phyloP scores from a whole-genome alignment of 306 rosid species.

The Malus sylvestris region DNA sequence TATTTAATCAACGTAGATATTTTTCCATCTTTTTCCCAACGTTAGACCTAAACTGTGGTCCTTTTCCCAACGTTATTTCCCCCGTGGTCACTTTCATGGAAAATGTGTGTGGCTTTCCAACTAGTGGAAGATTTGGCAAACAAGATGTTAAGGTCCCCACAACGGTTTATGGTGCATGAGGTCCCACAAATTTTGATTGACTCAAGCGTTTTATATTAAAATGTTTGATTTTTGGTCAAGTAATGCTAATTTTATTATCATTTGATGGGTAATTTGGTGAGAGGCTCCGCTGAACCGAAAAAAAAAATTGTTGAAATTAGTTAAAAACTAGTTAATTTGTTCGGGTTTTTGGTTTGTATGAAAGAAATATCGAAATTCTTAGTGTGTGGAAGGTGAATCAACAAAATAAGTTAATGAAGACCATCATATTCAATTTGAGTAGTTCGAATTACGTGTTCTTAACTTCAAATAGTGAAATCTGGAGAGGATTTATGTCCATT shows the following conservation, averaged over 20 bases:
- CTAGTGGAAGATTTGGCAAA: constrained; percentile 52
- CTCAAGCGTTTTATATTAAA: background rate
- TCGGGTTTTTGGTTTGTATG: too few species aligned
- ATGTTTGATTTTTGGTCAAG: constrained; percentile 21
- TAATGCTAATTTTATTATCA: constrained; percentile 6
- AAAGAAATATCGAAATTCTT: too few species aligned
- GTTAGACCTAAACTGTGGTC: constrained; percentile 36
- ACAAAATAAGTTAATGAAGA: too few species aligned
- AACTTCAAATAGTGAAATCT: too few species aligned
- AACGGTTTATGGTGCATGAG: background rate
- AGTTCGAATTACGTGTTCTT: too few species aligned
- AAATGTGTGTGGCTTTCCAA: constrained; percentile 49
- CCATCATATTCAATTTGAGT: too few species aligned
- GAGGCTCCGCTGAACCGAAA: background rate
- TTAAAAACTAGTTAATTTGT: too few species aligned
- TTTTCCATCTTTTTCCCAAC: constrained; percentile 1
- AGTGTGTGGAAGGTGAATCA: too few species aligned
- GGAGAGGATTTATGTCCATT: background rate
- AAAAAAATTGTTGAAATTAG: too few species aligned
- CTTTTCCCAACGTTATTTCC: background rate
- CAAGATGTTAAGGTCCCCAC: constrained; percentile 40
- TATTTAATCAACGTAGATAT: constrained; percentile 18
- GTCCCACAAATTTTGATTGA: constrained; percentile 26
- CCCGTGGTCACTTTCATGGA: constrained; percentile 39
- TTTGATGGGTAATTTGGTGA: background rate